Base-by-base conservation (phyloP, 495 filamentous ascomycete species). In the Schizothecium vesticola region DNA sequence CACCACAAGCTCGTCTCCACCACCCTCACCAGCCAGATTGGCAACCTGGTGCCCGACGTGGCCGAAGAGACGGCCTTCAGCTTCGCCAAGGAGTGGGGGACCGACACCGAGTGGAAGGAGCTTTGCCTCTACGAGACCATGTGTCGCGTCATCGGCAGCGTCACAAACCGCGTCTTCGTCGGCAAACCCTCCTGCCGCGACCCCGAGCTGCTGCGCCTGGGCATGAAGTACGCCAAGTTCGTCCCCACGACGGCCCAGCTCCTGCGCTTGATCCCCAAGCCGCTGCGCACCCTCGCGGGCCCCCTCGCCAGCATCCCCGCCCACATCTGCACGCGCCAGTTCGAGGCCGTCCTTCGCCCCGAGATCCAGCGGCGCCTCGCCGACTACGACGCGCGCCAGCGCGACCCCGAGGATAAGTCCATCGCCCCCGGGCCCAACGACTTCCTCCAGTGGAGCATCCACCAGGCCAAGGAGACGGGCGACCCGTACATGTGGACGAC, bases 111-210 rank as follows among this genome's bases (percentile, higher is more conserved):
- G 13, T 76, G 67, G 21, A 78, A 71, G 64, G 78, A 71, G 22
- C 64, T 85, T 2, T 67, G 71, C 43, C 76, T 84, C n/a, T 82
- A 80, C 62, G 73, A 81, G 1, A 76, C 74, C 12, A 69, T 79
- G 73, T 69, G 71, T 28, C 70, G 59, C 51, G 61, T 79, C 55
- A 70, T 80, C 59, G 76, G 73, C 59, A 63, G 62, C 22, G 76
- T 73, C 6, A 76, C 77, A 19, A 81, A 80, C 74, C 72, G 78
- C 63, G 75, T 75, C 62, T 77, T 81, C 56, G 68, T 81, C 55
- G 79, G 79, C 12, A 62, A 70, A 19, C 76, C 78, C 1, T 28
- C 67, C 16, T 79, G 78, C 62, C 73, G 78, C 3, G 67, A 81
- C 67, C 56, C 43, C 0, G 74, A 76, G 0, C 80, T 83, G 73